These are phyloP conservation scores for Echinosophora koreensis DNA, from an alignment of 306 rosid species.

Conservation along the genomic window DNA sequence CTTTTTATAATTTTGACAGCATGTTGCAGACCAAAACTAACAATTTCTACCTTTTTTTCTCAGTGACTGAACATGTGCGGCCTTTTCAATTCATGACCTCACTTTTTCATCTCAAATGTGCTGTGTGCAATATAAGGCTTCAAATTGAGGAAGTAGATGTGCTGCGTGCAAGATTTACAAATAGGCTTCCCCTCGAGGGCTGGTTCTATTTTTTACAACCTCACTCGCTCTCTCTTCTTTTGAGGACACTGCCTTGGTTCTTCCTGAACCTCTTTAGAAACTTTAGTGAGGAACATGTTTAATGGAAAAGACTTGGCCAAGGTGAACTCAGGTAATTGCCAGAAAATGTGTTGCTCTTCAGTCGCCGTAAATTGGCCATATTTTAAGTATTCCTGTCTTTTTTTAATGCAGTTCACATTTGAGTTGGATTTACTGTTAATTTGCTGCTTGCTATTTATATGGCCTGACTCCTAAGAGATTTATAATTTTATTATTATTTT, in stretches of 20 bases:
- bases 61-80: constrained; percentile 2
- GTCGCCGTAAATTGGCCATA: constrained; percentile 22
- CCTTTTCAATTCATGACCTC: constrained; percentile 26
- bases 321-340: constrained; percentile 30
- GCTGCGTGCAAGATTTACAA: constrained; percentile 22
- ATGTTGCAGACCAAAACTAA: constrained; percentile 18
- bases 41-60: background rate
- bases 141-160: constrained; percentile 21
- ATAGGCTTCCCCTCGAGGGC: background rate
- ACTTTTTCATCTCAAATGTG: constrained; percentile 1
- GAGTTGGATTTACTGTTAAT: constrained; percentile 15
- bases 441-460: background rate
- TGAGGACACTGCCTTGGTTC: constrained; percentile 26
- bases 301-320: constrained; percentile 25
- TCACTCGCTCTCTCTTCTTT: constrained; percentile 3
- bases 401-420: constrained; percentile 21
- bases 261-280: background rate
- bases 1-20: constrained; percentile 30
- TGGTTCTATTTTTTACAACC: background rate
- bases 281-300: constrained; percentile 13
- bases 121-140: constrained; percentile 8
- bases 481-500: background rate
- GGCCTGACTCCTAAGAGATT: constrained; percentile 3
- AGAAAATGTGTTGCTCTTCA: constrained; percentile 17
- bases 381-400: constrained; percentile 4